A percentile compares a stretch with the other conserved stretches of the same genome.
These are phyloP conservation scores for Penicillium janthinellum DNA, from an alignment of 2,329 filamentous ascomycete genomes.

Conservation along the genomic window DNA sequence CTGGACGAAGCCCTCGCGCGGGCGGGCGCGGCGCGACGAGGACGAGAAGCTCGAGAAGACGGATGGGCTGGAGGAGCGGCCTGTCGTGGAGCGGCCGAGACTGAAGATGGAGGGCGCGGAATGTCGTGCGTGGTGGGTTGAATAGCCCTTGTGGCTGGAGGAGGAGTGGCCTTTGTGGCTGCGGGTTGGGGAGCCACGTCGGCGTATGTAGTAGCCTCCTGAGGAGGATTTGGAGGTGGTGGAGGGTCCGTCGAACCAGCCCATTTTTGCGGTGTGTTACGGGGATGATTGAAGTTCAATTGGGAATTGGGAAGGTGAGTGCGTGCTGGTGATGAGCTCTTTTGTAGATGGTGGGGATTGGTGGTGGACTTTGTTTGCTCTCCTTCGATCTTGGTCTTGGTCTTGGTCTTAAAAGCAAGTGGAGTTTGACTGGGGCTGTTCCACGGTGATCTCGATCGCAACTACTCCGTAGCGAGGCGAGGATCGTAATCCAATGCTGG, in stretches of 20 bases:
- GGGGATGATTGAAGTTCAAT: not conserved
- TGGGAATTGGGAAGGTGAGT: not conserved
- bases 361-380: not conserved
- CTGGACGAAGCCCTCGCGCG: slow-evolving; percentile 75
- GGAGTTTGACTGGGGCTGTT: slow-evolving; percentile 1
- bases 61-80: slow-evolving; percentile 41
- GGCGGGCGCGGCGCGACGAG: slow-evolving; percentile 75
- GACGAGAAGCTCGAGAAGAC: slow-evolving; percentile 63
- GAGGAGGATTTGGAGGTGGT: slow-evolving; percentile 32
- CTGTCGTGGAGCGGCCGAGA: slow-evolving; percentile 36
- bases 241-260: slow-evolving; percentile 48
- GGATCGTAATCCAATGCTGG: not conserved
- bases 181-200: slow-evolving; percentile 41
- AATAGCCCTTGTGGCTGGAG: slow-evolving; percentile 35
- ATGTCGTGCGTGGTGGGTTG: slow-evolving; percentile 41
- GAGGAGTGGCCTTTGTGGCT: slow-evolving; percentile 38
- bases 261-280: slow-evolving; percentile 37
- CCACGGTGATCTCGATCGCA: not conserved
- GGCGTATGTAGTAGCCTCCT: slow-evolving; percentile 33
- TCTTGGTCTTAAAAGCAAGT: not conserved
- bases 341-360: not conserved
- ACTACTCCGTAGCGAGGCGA: not conserved
- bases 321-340: not conserved
- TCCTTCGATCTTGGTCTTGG: not conserved
- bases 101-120: slow-evolving; percentile 52